A percentile compares a stretch with the other conserved stretches of the same genome.
Conservation (phyloP, 352 stramenopile species). For the Globisporangium cylindrosporum region DNA sequence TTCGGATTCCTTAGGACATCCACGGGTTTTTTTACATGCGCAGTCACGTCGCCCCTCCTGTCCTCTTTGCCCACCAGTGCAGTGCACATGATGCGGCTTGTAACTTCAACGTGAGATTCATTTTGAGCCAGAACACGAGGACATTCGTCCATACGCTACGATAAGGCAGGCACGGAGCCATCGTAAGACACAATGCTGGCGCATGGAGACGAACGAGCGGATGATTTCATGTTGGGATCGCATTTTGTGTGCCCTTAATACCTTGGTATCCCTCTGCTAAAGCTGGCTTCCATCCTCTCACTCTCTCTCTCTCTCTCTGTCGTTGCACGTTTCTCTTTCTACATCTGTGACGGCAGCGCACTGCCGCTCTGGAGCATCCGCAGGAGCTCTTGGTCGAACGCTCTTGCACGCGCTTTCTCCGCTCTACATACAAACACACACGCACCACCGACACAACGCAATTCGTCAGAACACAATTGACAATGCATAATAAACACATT, state of each 20-base stretch:
- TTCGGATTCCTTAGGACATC: background rate
- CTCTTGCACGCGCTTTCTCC: slow-evolving; percentile 41
- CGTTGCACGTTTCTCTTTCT: background rate
- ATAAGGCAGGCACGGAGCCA: background rate
- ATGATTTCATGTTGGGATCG: background rate
- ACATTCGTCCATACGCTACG: background rate
- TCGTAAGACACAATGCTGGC: background rate
- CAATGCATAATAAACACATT: background rate
- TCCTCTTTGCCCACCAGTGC: background rate
- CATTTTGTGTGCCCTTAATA: no score
- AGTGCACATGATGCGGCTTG: background rate
- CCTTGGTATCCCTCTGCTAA: no score
- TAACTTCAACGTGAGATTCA: slow-evolving; percentile 7
- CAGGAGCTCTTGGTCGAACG: slow-evolving; percentile 53
- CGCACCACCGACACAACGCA: background rate
- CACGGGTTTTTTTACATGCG: no score
- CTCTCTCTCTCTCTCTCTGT: background rate
- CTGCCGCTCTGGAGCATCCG: slow-evolving; percentile 40
- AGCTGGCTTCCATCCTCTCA: no score
- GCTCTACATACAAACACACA: slow-evolving; percentile 17
- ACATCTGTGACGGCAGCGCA: background rate
- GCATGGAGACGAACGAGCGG: background rate
- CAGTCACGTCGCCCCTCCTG: background rate
- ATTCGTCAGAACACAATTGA: background rate
- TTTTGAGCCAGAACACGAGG: background rate